Percentiles rank a stretch among this genome's conserved stretches.
Evolutionary conservation across 805 yeast genomes (phyloP).

Genomic region (Candida maesae): DNA sequence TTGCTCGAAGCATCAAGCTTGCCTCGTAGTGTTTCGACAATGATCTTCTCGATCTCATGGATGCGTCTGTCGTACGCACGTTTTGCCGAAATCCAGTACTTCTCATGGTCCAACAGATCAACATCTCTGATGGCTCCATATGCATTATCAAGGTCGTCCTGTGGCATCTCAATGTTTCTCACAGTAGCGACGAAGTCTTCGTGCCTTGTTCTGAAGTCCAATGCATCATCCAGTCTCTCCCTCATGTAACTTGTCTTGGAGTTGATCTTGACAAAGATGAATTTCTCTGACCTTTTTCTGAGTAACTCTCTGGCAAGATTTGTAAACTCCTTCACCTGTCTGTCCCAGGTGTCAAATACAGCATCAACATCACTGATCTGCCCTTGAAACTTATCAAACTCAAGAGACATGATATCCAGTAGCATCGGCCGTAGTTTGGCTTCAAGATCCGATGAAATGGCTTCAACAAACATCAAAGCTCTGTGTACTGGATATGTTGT

Average conservation of each 20-base stretch:
- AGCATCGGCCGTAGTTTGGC: constrained; percentile 39
- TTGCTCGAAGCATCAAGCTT: constrained; percentile 37
- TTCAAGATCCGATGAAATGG: constrained; percentile 55
- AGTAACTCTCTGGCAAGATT: constrained; percentile 68
- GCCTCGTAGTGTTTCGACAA: constrained; percentile 38
- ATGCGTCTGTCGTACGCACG: constrained; percentile 40
- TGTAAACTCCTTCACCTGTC: constrained; percentile 56
- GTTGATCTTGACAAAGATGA: constrained; percentile 59
- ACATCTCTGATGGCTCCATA: constrained; percentile 37
- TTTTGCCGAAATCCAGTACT: constrained; percentile 41
- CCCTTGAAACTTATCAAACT: constrained; percentile 36
- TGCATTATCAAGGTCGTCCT: constrained; percentile 36
- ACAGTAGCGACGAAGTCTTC: constrained; percentile 42
- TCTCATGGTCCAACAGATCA: constrained; percentile 37
- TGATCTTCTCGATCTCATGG: constrained; percentile 40
- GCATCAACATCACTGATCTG: constrained; percentile 29
- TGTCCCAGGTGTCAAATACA: constrained; percentile 52
- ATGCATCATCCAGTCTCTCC: constrained; percentile 41
- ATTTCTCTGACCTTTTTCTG: constrained; percentile 68
- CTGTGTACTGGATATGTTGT: constrained; percentile 61
- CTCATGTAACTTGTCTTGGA: constrained; percentile 38
- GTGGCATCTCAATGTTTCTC: constrained; percentile 13
- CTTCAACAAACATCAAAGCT: constrained; percentile 62
- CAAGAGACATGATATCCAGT: constrained; percentile 42
- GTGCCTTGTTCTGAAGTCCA: constrained; percentile 49